Base-by-base conservation (phyloP, 805 yeast genomes). In the Yarrowia keelungensis region DNA sequence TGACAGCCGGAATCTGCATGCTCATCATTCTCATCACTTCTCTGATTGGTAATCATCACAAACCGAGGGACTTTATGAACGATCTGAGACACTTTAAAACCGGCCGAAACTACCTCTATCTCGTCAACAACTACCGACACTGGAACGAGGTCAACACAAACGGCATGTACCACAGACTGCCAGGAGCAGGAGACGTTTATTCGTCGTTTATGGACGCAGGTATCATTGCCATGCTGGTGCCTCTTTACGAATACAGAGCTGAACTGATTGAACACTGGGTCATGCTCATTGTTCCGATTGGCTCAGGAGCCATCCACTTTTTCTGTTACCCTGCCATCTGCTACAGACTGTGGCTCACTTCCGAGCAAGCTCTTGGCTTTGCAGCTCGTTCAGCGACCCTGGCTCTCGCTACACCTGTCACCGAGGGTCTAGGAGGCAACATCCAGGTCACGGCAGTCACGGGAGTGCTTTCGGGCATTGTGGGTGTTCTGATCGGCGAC, bases 111-210 rank as follows among this genome's bases (percentile, higher is more conserved):
- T 90, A 90, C 73, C 75, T 88, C 54, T 78, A 83, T 69, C 80
- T 90, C 36, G 88, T 89, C 76, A 83, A 83, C 72, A 76, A 79
- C 39, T 62, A 62, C 67, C 36, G 56, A 9, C 19, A 19, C n/a
- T 62, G 56, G 67, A 62, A 62, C 56, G 35, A 66, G 58, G 50
- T 70, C 32, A 70, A 71, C 66, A 74, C 74, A 22, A 70, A 77
- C 26, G 67, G 56, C 35, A 42, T 53, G 42, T 65, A 50, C 43
- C 73, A 75, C 3, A 75, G 77, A 22, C 83, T 86, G 84, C 95
- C 96, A 0, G 97, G 97, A 0, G 90, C 93, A 14, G 97, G 97
- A 2, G 96, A 90, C 74, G 80, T 90, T 16, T 81, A 90, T 47
- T 76, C 87, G 7, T 84, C 92, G 0, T 76, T 90, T 72, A 87